phyloP scores from a whole-genome alignment of 106 monocot species.

The Dendrobium huoshanense region DNA sequence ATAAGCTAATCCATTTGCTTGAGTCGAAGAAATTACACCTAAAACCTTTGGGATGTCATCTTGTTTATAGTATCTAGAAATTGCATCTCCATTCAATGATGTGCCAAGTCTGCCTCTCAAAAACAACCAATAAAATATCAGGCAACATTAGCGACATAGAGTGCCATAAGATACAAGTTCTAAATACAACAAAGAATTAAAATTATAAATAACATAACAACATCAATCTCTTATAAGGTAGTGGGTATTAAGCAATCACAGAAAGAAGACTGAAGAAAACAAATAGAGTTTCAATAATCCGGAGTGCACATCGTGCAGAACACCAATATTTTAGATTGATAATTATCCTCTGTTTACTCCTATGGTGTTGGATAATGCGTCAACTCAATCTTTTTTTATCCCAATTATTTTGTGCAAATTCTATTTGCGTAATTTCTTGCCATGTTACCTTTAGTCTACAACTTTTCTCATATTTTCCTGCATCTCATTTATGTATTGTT shows the following conservation, averaged over 20 bases:
- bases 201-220: background rate
- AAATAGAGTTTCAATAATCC: background rate
- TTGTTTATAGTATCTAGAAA: slow-evolving; percentile 61
- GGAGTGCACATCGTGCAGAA: background rate
- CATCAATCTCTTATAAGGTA: background rate
- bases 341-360: background rate
- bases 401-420: background rate
- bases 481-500: background rate
- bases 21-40: slow-evolving; percentile 16
- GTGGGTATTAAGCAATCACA: background rate
- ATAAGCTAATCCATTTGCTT: slow-evolving; percentile 34
- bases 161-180: background rate
- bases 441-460: background rate
- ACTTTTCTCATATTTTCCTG: background rate
- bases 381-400: background rate
- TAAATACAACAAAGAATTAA: background rate
- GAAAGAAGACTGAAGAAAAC: background rate
- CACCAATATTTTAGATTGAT: background rate
- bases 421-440: background rate
- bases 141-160: background rate
- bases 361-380: background rate
- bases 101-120: slow-evolving; percentile 38
- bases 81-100: slow-evolving; percentile 21
- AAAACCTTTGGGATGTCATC: slow-evolving; percentile 51
- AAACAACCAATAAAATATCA: background rate